Conservation (phyloP, 2,329 filamentous ascomycete species). For the Fusarium chlamydosporum region DNA sequence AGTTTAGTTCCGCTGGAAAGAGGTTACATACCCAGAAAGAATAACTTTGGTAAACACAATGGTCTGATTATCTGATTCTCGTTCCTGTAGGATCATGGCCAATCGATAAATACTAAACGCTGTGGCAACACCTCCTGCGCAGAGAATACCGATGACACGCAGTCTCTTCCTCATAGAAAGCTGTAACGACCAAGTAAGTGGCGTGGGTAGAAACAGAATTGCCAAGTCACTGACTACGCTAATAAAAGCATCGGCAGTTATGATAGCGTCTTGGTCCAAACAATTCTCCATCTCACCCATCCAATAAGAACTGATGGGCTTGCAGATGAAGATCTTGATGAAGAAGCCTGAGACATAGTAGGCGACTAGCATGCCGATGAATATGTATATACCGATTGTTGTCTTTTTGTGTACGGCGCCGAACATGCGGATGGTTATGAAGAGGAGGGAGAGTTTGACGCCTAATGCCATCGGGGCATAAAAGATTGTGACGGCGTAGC, state of each 20-base stretch:
- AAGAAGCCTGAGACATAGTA: conserved; percentile 60
- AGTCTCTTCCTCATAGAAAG: conserved; percentile 32
- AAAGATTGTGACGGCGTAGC: conserved; percentile 61
- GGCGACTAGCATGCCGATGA: conserved; percentile 55
- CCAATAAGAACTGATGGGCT: conserved; percentile 60
- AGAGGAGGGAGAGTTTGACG: conserved; percentile 61
- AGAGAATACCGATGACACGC: conserved; percentile 38
- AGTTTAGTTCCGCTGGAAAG: rapidly evolving
- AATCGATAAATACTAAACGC: conserved; percentile 40
- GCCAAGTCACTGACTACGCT: conserved; percentile 40
- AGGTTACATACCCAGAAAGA: conserved; percentile 29
- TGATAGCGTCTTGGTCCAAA: conserved; percentile 52
- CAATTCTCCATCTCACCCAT: conserved; percentile 51
- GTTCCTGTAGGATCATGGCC: conserved; percentile 32
- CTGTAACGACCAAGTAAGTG: conserved; percentile 39
- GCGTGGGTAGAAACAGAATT: conserved; percentile 34
- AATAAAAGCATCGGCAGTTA: conserved; percentile 41
- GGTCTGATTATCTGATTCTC: conserved; percentile 33
- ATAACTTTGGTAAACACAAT: conserved; percentile 42
- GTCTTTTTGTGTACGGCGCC: conserved; percentile 57
- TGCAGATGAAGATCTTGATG: conserved; percentile 61
- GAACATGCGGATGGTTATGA: conserved; percentile 61
- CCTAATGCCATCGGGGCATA: conserved; percentile 61
- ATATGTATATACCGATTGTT: conserved; percentile 56
- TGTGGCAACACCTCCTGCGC: conserved; percentile 40